Percentiles rank a stretch among this genome's conserved stretches.
Evolutionary conservation across 2,329 filamentous ascomycete genomes (phyloP).

Genomic region (Lachnellula occidentalis): DNA sequence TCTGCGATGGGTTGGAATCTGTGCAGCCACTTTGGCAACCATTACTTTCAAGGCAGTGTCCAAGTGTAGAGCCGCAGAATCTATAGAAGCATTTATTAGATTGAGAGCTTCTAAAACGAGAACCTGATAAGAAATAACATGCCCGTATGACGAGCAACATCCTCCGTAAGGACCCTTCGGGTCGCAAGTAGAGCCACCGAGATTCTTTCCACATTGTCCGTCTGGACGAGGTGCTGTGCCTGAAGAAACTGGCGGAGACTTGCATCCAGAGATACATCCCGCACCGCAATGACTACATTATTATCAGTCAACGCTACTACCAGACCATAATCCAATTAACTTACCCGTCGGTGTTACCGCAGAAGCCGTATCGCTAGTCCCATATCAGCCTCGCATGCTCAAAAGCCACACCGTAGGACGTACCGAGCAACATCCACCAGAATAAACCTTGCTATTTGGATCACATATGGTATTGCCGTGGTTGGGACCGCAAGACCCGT

Average conservation of each 20-base stretch:
- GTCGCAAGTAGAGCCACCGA: conserved; percentile 27
- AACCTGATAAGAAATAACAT: conserved; percentile 8
- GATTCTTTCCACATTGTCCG: conserved; percentile 27
- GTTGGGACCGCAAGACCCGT: conserved; percentile 32
- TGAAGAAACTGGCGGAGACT: conserved; percentile 9
- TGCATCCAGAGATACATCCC: conserved; percentile 38
- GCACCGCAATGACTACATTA: conserved; percentile 29
- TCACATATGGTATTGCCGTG: conserved; percentile 32
- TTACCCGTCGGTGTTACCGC: conserved; percentile 36
- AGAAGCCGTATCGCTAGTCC: conserved; percentile 33
- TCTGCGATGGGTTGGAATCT: conserved; percentile 11
- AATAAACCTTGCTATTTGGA: conserved; percentile 40
- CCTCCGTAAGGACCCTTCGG: conserved; percentile 25
- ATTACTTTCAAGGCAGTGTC: conserved; percentile 21
- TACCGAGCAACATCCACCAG: conserved; percentile 40
- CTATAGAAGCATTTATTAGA: conserved; percentile 10
- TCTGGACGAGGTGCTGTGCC: conserved; percentile 21
- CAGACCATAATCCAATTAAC: background rate
- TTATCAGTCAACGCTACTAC: background rate
- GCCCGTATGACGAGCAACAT: conserved; percentile 29
- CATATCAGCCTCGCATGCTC: conserved; percentile 3
- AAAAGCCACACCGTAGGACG: conserved; percentile 3
- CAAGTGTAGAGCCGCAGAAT: conserved; percentile 24
- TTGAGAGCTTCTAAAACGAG: background rate
- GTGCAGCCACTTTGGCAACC: conserved; percentile 30